phyloP scores from a whole-genome alignment of 768 basidiomycete species.

The Rhizopogon rudus region DNA sequence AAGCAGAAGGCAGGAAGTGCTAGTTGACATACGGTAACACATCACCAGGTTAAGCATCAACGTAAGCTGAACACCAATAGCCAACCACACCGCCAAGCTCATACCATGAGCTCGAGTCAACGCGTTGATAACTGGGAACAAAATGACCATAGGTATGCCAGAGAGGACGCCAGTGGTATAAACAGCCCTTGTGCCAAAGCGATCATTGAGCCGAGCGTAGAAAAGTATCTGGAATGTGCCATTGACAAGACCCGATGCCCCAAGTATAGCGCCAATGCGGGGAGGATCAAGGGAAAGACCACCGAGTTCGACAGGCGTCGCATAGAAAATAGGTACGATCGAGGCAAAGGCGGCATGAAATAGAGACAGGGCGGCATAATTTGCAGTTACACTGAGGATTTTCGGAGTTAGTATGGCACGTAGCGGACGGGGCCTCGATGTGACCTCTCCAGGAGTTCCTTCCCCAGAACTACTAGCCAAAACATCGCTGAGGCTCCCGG shows the following conservation, averaged over 20 bases:
- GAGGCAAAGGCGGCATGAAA: conserved; percentile 61
- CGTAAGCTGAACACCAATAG: conserved; percentile 44
- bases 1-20: background rate
- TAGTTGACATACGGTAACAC: background rate
- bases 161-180: conserved; percentile 47
- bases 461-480: background rate
- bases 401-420: conserved; percentile 44
- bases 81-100: conserved; percentile 37
- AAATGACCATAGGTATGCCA: conserved; percentile 37
- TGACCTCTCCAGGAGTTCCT: background rate
- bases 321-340: conserved; percentile 28
- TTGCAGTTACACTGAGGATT: conserved; percentile 54
- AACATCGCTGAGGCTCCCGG: background rate
- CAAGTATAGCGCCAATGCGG: conserved; percentile 24
- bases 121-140: conserved; percentile 37
- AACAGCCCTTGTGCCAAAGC: conserved; percentile 54
- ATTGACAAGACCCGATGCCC: conserved; percentile 18
- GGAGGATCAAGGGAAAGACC: conserved; percentile 23
- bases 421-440: conserved; percentile 36
- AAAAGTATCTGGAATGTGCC: conserved; percentile 55
- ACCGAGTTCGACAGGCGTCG: conserved; percentile 26
- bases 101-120: conserved; percentile 19
- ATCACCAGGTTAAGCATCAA: conserved; percentile 27
- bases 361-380: conserved; percentile 58
- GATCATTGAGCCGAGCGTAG: conserved; percentile 53